Evolutionary conservation across 179 eudicot genomes (phyloP).

Genomic region (Beta macrorhiza): DNA sequence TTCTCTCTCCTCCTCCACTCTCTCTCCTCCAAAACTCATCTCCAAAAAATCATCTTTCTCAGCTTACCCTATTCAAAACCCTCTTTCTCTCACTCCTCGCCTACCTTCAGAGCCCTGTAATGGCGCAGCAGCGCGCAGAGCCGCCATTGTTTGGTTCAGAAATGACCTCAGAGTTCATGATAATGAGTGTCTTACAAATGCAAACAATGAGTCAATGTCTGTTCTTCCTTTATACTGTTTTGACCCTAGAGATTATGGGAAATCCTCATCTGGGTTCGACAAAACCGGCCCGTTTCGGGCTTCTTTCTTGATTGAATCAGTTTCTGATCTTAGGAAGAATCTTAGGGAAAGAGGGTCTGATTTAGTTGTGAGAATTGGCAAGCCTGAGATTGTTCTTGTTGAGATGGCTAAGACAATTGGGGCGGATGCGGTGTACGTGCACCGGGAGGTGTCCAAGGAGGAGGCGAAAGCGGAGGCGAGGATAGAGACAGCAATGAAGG

Average conservation of each 20-base stretch:
- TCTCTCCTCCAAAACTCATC: slow-evolving; percentile 41
- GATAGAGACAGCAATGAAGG: slow-evolving; percentile 68
- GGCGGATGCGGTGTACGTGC: slow-evolving; percentile 74
- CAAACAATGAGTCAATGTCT: slow-evolving; percentile 69
- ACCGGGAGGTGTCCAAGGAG: slow-evolving; percentile 75
- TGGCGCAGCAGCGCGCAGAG: slow-evolving; percentile 59
- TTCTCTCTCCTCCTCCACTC: slow-evolving; percentile 44
- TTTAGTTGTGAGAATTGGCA: slow-evolving; percentile 76
- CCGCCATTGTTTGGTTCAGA: slow-evolving; percentile 79
- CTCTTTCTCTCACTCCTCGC: slow-evolving; percentile 57
- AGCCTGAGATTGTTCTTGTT: slow-evolving; percentile 66
- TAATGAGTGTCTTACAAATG: slow-evolving; percentile 67
- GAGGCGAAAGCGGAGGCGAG: slow-evolving; percentile 77
- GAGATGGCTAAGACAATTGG: slow-evolving; percentile 78
- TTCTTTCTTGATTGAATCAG: slow-evolving; percentile 67
- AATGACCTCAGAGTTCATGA: slow-evolving; percentile 85
- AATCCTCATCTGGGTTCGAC: slow-evolving; percentile 82
- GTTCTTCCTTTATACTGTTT: slow-evolving; percentile 85
- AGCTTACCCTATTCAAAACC: slow-evolving; percentile 59
- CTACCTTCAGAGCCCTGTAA: slow-evolving; percentile 77
- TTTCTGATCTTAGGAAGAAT: slow-evolving; percentile 63
- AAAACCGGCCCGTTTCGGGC: slow-evolving; percentile 89
- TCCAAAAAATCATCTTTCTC: slow-evolving; percentile 58
- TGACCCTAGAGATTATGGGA: slow-evolving; percentile 81
- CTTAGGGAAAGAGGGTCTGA: slow-evolving; percentile 77